Conservation (phyloP, 768 basidiomycete species). For the Trametes sanguinea region DNA sequence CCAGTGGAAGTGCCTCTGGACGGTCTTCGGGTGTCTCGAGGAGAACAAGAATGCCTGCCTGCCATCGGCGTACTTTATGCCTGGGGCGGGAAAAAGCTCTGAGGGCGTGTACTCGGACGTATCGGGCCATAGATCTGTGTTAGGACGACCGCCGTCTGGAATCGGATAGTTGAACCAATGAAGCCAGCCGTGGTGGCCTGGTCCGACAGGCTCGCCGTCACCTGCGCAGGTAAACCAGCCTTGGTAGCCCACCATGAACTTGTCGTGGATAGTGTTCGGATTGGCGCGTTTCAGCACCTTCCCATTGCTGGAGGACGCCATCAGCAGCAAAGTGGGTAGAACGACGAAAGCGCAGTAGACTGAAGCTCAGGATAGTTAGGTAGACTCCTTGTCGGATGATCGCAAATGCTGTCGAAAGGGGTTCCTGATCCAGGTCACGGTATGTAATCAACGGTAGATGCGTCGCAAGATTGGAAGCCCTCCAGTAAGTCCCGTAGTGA, state of each 20-base stretch:
- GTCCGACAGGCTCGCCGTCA: constrained; percentile 45
- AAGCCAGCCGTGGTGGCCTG: constrained; percentile 83
- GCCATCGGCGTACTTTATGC: constrained; percentile 56
- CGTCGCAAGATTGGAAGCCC: no score
- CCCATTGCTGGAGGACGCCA: constrained; percentile 17
- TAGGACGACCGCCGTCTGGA: constrained; percentile 67
- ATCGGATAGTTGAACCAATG: constrained; percentile 81
- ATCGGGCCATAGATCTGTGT: constrained; percentile 81
- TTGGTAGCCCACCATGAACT: constrained; percentile 84
- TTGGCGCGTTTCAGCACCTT: constrained; percentile 47
- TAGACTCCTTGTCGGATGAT: no score
- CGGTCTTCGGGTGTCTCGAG: constrained; percentile 73
- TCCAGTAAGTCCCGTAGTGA: background rate
- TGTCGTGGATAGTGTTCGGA: constrained; percentile 78
- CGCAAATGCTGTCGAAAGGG: no score
- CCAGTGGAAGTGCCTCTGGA: constrained; percentile 76
- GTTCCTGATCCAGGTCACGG: no score
- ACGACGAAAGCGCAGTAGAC: background rate
- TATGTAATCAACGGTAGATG: no score
- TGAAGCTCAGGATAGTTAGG: no score
- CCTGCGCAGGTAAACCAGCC: constrained; percentile 64
- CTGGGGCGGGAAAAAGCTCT: constrained; percentile 71
- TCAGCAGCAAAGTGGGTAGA: background rate
- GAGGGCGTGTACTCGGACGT: constrained; percentile 67
- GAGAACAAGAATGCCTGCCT: constrained; percentile 75